Evolutionary conservation across 2,329 filamentous ascomycete species (phyloP).

Genomic region (Epichloe coenophiala): DNA sequence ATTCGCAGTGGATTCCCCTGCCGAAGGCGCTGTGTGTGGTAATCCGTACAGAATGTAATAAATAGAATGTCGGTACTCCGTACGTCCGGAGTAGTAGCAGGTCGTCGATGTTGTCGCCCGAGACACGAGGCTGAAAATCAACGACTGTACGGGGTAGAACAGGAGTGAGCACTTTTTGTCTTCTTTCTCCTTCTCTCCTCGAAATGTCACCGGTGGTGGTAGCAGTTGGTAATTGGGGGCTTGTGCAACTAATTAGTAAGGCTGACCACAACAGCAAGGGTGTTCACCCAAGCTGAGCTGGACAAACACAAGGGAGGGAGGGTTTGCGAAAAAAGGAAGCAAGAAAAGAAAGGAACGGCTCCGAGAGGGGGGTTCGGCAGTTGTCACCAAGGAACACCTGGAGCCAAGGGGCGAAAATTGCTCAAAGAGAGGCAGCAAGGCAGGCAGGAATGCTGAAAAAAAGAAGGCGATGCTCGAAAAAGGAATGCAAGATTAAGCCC

Average conservation of each 20-base stretch:
- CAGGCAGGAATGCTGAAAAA: not conserved
- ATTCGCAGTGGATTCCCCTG: not conserved
- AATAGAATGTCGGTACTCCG: not conserved
- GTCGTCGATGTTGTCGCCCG: slow-evolving; percentile 1
- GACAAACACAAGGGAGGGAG: not conserved
- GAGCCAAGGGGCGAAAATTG: not conserved
- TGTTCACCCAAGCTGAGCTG: not conserved
- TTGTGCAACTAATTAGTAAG: slow-evolving; percentile 3
- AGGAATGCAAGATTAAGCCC: too few relatives aligned
- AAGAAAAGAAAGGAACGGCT: not conserved
- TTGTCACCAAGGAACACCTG: not conserved
- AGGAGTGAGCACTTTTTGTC: not conserved
- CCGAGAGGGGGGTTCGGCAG: not conserved
- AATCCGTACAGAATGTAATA: not conserved
- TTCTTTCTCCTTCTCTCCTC: not conserved
- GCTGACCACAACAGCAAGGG: not conserved
- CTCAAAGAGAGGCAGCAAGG: not conserved
- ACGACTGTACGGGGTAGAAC: not conserved
- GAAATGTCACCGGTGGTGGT: not conserved
- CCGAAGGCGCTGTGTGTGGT: not conserved
- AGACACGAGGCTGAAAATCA: slow-evolving; percentile 5
- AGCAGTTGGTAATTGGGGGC: not conserved
- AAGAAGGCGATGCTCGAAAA: not conserved
- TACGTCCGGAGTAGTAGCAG: not conserved
- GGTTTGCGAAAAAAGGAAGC: slow-evolving; percentile 1